Conservation (phyloP, 345 rosid genomes). For the Cochlearia excelsa region DNA sequence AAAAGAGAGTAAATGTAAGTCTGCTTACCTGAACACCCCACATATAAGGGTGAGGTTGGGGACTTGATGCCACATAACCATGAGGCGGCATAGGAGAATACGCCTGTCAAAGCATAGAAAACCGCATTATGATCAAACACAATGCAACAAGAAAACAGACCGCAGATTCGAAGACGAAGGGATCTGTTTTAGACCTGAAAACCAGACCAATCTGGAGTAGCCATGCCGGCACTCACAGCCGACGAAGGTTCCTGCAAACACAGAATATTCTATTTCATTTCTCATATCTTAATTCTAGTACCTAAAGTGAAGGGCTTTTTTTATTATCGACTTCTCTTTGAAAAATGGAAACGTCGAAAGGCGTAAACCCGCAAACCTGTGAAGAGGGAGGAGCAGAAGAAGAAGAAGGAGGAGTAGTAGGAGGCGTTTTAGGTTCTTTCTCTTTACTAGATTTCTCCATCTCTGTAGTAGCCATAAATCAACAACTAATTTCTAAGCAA, state of each 20-base stretch:
- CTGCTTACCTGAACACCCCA: conserved; percentile 96
- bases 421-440: conserved; percentile 60
- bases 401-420: conserved; percentile 44
- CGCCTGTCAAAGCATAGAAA: conserved; percentile 48
- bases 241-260: conserved; percentile 66
- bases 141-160: conserved; percentile 17
- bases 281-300: not conserved
- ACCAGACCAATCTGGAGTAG: conserved; percentile 92
- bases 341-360: conserved; percentile 4
- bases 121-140: conserved; percentile 21
- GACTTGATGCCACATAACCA: conserved; percentile 93
- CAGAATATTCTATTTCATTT: conserved; percentile 25
- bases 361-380: conserved; percentile 48
- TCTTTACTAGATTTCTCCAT: conserved; percentile 66
- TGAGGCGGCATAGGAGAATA: conserved; percentile 93
- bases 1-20: not conserved
- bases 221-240: conserved; percentile 51
- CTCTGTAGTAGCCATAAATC: conserved; percentile 65
- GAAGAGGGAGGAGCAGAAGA: conserved; percentile 50
- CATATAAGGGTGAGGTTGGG: conserved; percentile 98
- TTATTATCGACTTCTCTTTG: not conserved
- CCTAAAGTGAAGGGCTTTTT: conserved; percentile 10
- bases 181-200: conserved; percentile 66
- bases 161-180: conserved; percentile 2
- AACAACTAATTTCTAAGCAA: conserved; percentile 25